These are phyloP conservation scores for Macrolepiota dolichaula DNA, from an alignment of 768 basidiomycete genomes.

Conservation along the genomic window DNA sequence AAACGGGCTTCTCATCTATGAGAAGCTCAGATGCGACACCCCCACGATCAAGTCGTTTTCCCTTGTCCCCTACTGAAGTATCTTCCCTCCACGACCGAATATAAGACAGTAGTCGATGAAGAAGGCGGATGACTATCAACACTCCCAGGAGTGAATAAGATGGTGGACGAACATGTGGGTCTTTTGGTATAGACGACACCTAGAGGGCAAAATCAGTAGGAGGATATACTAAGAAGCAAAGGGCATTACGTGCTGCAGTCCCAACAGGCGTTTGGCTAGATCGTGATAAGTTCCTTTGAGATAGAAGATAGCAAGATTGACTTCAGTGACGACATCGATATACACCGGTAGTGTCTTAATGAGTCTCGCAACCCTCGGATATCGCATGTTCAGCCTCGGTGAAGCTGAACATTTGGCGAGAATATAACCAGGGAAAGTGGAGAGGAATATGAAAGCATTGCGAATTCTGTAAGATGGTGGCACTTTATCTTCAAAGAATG, in stretches of 20 bases:
- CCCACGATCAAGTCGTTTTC: slow-evolving; percentile 21
- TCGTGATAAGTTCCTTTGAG: slow-evolving; percentile 78
- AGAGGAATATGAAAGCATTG: slow-evolving; percentile 57
- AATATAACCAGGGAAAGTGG: slow-evolving; percentile 62
- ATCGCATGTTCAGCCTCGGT: slow-evolving; percentile 30
- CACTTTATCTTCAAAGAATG: slow-evolving; percentile 30
- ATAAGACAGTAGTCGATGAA: slow-evolving; percentile 55
- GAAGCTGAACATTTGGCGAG: slow-evolving; percentile 45
- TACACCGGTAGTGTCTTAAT: slow-evolving; percentile 42
- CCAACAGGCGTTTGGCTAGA: slow-evolving; percentile 60
- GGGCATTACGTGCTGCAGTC: slow-evolving; percentile 60
- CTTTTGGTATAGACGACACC: slow-evolving; percentile 71
- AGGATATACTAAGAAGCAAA: not conserved
- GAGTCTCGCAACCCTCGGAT: slow-evolving; percentile 30
- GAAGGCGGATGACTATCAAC: slow-evolving; percentile 60
- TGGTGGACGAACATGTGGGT: slow-evolving; percentile 71
- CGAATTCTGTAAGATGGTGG: slow-evolving; percentile 47
- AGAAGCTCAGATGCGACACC: slow-evolving; percentile 31
- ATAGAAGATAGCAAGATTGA: slow-evolving; percentile 82
- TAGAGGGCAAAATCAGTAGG: slow-evolving; percentile 24
- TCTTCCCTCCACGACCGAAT: slow-evolving; percentile 29
- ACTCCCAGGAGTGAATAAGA: slow-evolving; percentile 86
- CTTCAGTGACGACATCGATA: slow-evolving; percentile 58
- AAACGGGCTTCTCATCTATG: slow-evolving; percentile 62
- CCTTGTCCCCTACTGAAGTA: slow-evolving; percentile 19